phyloP scores from a whole-genome alignment of 345 rosid species.

The Zanthoxylum bungeanum region DNA sequence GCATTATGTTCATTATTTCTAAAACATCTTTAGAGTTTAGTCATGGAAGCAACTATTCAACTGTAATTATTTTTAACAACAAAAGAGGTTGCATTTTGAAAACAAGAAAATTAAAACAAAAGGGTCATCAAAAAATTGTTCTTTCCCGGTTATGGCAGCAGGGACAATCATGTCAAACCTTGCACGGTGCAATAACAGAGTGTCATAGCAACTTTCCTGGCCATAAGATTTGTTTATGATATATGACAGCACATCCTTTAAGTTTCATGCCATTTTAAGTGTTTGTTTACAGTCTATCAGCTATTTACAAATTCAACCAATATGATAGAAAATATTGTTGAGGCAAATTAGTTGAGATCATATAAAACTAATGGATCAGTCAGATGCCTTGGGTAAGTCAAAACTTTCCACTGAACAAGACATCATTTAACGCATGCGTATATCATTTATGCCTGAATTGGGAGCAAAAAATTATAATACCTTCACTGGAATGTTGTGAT shows the following conservation, averaged over 20 bases:
- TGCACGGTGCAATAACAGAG: neutral
- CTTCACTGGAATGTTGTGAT: conserved; percentile 71
- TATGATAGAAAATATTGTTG: neutral
- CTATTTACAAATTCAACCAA: neutral
- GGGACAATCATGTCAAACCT: neutral
- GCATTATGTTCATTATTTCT: too few species aligned
- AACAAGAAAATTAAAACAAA: neutral
- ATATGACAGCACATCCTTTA: neutral
- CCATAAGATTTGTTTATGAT: neutral
- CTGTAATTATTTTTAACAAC: neutral
- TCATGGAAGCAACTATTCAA: neutral
- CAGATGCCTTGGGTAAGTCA: neutral
- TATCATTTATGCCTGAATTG: neutral
- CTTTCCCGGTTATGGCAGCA: neutral
- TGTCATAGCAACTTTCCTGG: neutral
- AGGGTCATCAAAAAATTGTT: neutral
- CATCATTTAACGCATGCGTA: neutral
- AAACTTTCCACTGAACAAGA: neutral
- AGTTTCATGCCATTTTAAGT: neutral
- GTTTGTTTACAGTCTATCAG: neutral
- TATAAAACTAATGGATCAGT: neutral
- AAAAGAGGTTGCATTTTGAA: neutral
- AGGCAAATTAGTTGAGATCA: neutral
- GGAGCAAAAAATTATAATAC: conserved; percentile 29
- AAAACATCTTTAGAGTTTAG: neutral